Conservation (phyloP, 495 filamentous ascomycete genomes). For the Paragyromitra xinjiangensis region DNA sequence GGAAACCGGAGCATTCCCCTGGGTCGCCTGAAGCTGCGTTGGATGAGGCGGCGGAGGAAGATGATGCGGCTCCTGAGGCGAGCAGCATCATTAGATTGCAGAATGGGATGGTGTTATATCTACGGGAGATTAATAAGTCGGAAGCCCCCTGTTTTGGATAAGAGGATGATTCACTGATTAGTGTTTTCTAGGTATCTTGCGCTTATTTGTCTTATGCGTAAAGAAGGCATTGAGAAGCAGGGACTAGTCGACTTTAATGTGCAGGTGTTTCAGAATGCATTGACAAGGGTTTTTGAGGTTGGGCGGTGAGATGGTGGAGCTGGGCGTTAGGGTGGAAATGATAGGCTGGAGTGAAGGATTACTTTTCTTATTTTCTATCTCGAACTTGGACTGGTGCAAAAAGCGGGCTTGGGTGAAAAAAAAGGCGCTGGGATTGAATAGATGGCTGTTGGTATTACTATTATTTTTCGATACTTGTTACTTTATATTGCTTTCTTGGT, state of each 20-base stretch:
- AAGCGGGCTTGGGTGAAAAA: constrained; percentile 9
- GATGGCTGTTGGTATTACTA: background rate
- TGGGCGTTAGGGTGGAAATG: background rate
- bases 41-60: constrained; percentile 12
- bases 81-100: constrained; percentile 55
- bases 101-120: constrained; percentile 57
- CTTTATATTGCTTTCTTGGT: background rate
- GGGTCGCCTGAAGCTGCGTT: constrained; percentile 11
- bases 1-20: constrained; percentile 35
- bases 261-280: constrained; percentile 68
- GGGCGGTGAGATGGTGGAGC: constrained; percentile 26
- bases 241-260: constrained; percentile 71
- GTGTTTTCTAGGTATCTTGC: constrained; percentile 51
- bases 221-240: constrained; percentile 63
- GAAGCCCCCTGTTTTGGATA: background rate
- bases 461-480: constrained; percentile 1
- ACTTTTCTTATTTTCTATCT: background rate
- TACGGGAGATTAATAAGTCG: constrained; percentile 58
- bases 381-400: background rate
- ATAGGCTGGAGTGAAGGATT: background rate
- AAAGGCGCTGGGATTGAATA: constrained; percentile 34
- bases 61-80: constrained; percentile 51
- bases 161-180: constrained; percentile 4
- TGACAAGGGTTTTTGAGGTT: constrained; percentile 67
- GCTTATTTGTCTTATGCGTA: constrained; percentile 57